Evolutionary conservation across 352 stramenopile genomes (phyloP), one percentile per base, ranked within the genome.

Genomic region (Nothophytophthora sp.): DNA sequence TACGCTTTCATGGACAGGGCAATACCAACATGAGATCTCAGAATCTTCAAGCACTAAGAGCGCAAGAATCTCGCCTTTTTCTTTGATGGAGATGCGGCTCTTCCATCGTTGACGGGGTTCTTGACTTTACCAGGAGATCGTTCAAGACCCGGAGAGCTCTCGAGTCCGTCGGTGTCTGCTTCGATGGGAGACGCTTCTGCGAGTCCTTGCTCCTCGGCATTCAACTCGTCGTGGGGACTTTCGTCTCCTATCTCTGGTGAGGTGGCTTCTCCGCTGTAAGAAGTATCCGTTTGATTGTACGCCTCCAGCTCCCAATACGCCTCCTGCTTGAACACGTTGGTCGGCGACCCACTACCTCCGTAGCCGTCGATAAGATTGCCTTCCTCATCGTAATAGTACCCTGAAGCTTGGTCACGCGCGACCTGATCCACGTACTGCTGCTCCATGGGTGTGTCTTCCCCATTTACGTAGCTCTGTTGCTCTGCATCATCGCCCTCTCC

Each of bases 271-370:
- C 28, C 51, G 23, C 13, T 23, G 25, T 50, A 47, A 16, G 23
- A 18, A 4, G n/a, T 15, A 16, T 34, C n/a, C n/a, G n/a, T 34
- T 13, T 50, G 38, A n/a, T 59, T 63, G 42, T 70, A 63, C 1
- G 65, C 60, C 28, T 78, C 55, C 11, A 77, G 63, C 22, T 80
- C 52, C 69, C 73, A 83, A 23, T 87, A 87, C 2, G 60, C 35
- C 37, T 81, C 67, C 23, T 85, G 65, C 16, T 58, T 66, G 41
- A 87, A 84, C 1, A 63, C 59, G 30, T 48, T 58, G 4, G 42
- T 57, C 2, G 50, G 41, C 1, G 47, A 64, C 25, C 53, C 51
- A 20, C 41, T 35, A 25, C 43, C 53, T 18, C 37, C 56, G 43
- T 71, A 53, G 4, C 40, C 41, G 11, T 46, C 34, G 11, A 58